Conservation (phyloP, 495 filamentous ascomycete species). For the Penicillium desertorum region DNA sequence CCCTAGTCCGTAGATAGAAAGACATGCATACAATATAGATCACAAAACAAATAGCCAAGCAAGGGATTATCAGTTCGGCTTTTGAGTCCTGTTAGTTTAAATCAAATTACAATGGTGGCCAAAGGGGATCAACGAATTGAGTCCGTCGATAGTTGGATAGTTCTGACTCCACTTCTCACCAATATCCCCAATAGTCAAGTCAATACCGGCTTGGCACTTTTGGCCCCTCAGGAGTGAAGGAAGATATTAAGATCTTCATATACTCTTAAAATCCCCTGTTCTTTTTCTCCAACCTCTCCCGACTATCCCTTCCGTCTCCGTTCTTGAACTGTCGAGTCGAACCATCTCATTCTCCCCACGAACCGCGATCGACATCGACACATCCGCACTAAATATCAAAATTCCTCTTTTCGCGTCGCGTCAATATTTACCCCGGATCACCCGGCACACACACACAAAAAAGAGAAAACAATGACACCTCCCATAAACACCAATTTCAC, state of each 20-base stretch:
- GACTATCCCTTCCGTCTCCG: not conserved
- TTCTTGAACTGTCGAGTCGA: not conserved
- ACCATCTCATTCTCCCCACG: not conserved
- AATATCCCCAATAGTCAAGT: constrained; percentile 1
- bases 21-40: not conserved
- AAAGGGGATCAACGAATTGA: not conserved
- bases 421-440: not conserved
- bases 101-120: not conserved
- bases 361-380: not conserved
- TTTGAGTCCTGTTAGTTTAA: not conserved
- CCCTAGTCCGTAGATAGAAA: not conserved
- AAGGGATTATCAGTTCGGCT: constrained; percentile 5
- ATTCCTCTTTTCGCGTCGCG: not conserved
- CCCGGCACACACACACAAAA: not conserved
- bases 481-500: constrained; percentile 10
- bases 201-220: constrained; percentile 8
- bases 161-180: constrained; percentile 10
- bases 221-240: constrained; percentile 4
- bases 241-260: too few relatives aligned
- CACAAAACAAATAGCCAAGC: not conserved
- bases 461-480: not conserved
- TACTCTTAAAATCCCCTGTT: not conserved
- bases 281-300: too few relatives aligned
- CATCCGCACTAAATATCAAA: not conserved
- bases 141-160: not conserved